Percentiles rank a stretch among this genome's conserved stretches.
Conservation (phyloP, 768 basidiomycete genomes). For the Wakefieldia striispora region DNA sequence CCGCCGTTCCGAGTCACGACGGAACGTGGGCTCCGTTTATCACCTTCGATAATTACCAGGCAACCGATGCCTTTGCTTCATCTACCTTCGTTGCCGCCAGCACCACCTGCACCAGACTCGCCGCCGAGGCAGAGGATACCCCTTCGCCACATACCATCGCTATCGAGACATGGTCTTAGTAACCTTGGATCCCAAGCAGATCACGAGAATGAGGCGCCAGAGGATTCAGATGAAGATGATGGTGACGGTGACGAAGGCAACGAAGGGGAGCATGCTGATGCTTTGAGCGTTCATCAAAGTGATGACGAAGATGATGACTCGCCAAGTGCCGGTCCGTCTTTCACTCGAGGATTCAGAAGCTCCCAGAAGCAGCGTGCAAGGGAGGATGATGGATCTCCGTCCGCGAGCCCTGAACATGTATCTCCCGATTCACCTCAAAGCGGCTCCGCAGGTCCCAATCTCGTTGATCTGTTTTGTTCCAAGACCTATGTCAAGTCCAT, state of each 20-base stretch:
- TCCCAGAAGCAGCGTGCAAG: slow-evolving; percentile 11
- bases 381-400: slow-evolving; percentile 4
- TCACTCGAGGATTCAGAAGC: background rate
- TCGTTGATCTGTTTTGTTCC: slow-evolving; percentile 5
- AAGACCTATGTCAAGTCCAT: slow-evolving; percentile 6
- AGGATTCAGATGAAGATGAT: slow-evolving; percentile 33
- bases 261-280: slow-evolving; percentile 34
- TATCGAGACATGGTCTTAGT: slow-evolving; percentile 39
- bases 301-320: slow-evolving; percentile 37
- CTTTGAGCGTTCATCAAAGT: slow-evolving; percentile 35
- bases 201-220: slow-evolving; percentile 18
- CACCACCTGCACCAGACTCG: slow-evolving; percentile 14
- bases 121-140: slow-evolving; percentile 26
- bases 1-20: slow-evolving; percentile 25
- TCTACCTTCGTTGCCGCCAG: slow-evolving; percentile 47
- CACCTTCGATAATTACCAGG: slow-evolving; percentile 45
- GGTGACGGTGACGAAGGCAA: slow-evolving; percentile 32
- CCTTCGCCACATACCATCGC: slow-evolving; percentile 54
- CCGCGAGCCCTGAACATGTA: background rate
- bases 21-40: slow-evolving; percentile 41
- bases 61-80: slow-evolving; percentile 47
- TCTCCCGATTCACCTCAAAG: slow-evolving; percentile 2
- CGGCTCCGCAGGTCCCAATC: background rate
- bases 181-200: slow-evolving; percentile 22
- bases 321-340: slow-evolving; percentile 19